These are phyloP conservation scores for Pyricularia sp. DNA, from an alignment of 2,329 filamentous ascomycete genomes.

Conservation along the genomic window DNA sequence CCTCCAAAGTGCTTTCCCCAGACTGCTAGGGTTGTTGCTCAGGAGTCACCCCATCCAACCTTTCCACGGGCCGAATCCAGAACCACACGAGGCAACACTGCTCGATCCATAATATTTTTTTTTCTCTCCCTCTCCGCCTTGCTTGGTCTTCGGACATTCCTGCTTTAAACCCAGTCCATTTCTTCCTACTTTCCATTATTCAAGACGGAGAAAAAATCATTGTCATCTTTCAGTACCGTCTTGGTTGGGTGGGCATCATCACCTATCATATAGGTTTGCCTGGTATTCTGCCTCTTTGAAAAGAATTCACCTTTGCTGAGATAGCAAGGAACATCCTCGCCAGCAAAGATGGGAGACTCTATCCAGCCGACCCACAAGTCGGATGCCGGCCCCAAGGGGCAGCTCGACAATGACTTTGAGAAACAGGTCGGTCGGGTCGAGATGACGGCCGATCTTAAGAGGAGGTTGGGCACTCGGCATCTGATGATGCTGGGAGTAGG, in stretches of 20 bases:
- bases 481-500: slow-evolving; percentile 56
- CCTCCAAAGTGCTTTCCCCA: background rate
- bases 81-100: background rate
- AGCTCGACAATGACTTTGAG: background rate
- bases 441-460: slow-evolving; percentile 22
- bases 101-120: background rate
- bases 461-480: slow-evolving; percentile 46
- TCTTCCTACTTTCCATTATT: background rate
- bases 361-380: background rate
- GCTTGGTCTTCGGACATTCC: background rate
- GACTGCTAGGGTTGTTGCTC: background rate
- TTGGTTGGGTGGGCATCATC: background rate
- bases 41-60: background rate
- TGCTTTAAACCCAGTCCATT: background rate
- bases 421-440: slow-evolving; percentile 3
- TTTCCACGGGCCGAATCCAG: background rate
- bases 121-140: background rate
- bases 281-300: background rate
- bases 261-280: background rate
- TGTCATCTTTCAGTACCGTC: background rate
- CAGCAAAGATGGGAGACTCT: background rate
- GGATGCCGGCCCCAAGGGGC: background rate
- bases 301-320: background rate
- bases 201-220: background rate
- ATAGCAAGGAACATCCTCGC: background rate